phyloP scores from a whole-genome alignment of 257 asterid genomes.

The Solanum tacnaense region DNA sequence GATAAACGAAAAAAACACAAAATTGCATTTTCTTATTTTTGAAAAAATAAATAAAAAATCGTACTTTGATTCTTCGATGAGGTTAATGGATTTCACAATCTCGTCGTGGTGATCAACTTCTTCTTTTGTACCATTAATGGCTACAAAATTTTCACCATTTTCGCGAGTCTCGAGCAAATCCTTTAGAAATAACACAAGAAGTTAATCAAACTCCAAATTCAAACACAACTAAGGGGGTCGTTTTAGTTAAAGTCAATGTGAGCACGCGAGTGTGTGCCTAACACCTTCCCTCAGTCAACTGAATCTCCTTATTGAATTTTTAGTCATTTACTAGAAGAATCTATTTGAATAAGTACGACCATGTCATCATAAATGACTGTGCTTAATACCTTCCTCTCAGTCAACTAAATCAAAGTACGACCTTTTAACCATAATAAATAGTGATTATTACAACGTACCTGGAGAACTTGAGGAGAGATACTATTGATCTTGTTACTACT shows the following conservation, averaged over 20 bases:
- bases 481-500: background rate
- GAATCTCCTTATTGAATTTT: background rate
- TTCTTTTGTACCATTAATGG: background rate
- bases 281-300: background rate
- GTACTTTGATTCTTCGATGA: conserved; percentile 19
- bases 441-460: background rate
- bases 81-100: background rate
- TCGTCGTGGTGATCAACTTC: background rate
- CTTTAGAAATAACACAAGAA: background rate
- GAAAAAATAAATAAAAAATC: background rate
- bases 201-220: background rate
- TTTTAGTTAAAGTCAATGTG: background rate
- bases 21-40: background rate
- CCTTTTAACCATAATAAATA: background rate
- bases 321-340: background rate
- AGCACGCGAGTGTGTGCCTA: background rate
- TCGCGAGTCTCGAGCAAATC: conserved; percentile 3
- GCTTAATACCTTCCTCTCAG: accelerated
- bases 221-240: background rate
- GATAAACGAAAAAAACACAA: background rate
- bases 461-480: background rate
- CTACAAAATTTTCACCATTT: background rate
- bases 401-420: background rate
- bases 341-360: background rate
- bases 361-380: background rate